phyloP scores from a whole-genome alignment of 345 rosid species.

The Kernera saxatilis region DNA sequence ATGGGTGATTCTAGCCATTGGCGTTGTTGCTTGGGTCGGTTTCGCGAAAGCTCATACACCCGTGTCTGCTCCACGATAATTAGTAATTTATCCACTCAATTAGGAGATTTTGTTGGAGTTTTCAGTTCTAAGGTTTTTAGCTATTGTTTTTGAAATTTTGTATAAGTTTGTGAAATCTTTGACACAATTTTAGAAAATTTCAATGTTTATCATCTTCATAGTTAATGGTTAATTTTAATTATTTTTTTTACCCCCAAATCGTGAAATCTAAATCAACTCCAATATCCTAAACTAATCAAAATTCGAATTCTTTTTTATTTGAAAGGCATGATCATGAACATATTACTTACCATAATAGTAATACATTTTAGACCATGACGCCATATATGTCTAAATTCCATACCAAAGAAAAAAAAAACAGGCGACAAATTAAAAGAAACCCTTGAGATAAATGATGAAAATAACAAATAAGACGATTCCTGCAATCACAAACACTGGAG shows the following conservation, averaged over 20 bases:
- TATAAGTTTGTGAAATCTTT: background rate
- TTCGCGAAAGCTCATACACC: conserved; percentile 72
- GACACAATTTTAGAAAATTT: too few species aligned
- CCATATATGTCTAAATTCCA: background rate
- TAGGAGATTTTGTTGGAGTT: background rate
- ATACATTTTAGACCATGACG: background rate
- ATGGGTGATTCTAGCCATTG: conserved; percentile 82
- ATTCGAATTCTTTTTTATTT: background rate
- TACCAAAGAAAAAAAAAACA: background rate
- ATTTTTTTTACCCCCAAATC: too few species aligned
- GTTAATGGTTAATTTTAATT: too few species aligned
- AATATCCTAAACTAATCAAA: too few species aligned
- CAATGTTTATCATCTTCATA: background rate
- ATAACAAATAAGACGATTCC: background rate
- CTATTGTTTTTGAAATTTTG: background rate
- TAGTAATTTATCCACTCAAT: background rate
- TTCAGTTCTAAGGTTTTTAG: background rate
- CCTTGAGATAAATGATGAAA: background rate
- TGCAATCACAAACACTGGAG: background rate
- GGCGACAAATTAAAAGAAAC: background rate
- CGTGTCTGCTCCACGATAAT: conserved; percentile 15
- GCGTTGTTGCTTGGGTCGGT: conserved; percentile 78
- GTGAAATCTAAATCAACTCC: too few species aligned
- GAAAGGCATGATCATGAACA: background rate
- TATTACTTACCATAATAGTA: background rate